Conservation (phyloP, 805 yeast genomes). For the Pichia exigua region DNA sequence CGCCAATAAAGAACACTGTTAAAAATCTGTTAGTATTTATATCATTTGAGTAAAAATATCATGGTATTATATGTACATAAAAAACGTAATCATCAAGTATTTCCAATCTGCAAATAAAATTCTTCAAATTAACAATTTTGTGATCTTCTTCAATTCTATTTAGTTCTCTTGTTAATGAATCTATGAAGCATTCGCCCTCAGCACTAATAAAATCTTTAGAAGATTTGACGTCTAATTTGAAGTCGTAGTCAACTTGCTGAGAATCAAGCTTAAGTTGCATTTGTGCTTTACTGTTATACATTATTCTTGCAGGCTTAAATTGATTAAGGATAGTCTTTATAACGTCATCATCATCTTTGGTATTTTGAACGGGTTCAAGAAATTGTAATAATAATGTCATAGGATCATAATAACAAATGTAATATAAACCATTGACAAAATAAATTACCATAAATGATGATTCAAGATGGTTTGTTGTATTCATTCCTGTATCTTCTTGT, state of each 20-base stretch:
- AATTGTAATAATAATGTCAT: not conserved
- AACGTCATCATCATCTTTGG: not conserved
- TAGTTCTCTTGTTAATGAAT: slow-evolving; percentile 3
- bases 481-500: not conserved
- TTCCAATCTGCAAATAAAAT: slow-evolving; percentile 3
- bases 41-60: not conserved
- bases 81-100: slow-evolving; percentile 1
- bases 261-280: not conserved
- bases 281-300: slow-evolving; percentile 9
- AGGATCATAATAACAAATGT: slow-evolving; percentile 1
- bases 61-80: slow-evolving; percentile 6
- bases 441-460: not conserved
- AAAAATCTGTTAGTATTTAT: not conserved
- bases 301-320: slow-evolving; percentile 6
- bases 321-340: not conserved
- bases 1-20: slow-evolving; percentile 8
- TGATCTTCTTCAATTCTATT: not conserved
- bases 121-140: not conserved
- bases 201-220: slow-evolving; percentile 10
- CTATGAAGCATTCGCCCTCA: slow-evolving; percentile 9
- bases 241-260: not conserved
- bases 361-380: slow-evolving; percentile 4
- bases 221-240: slow-evolving; percentile 10
- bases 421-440: not conserved
- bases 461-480: not conserved